Conservation (phyloP, 2,329 filamentous ascomycete species). For the Fusarium humuli region DNA sequence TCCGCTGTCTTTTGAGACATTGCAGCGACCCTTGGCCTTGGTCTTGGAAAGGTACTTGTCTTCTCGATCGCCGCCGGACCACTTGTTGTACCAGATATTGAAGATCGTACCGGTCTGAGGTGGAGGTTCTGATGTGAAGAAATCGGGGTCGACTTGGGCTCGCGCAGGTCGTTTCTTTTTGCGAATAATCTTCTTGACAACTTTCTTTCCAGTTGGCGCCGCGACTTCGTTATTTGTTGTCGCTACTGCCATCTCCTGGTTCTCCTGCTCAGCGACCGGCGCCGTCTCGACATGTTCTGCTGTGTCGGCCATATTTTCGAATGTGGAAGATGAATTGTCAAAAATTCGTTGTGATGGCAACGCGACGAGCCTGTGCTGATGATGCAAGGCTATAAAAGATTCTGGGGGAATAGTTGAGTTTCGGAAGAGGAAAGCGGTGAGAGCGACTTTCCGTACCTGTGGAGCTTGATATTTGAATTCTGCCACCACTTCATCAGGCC, state of each 20-base stretch:
- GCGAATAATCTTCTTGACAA: slow-evolving; percentile 87
- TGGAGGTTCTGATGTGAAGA: slow-evolving; percentile 84
- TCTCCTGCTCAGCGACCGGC: slow-evolving; percentile 44
- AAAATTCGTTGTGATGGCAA: slow-evolving; percentile 36
- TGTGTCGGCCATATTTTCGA: slow-evolving; percentile 49
- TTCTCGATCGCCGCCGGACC: slow-evolving; percentile 94
- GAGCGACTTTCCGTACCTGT: slow-evolving; percentile 20
- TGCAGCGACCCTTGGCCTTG: slow-evolving; percentile 86
- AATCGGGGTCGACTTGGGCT: slow-evolving; percentile 87
- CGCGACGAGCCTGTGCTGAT: slow-evolving; percentile 39
- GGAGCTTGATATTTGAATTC: slow-evolving; percentile 38
- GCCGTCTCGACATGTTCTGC: slow-evolving; percentile 45
- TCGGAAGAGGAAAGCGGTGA: slow-evolving; percentile 49
- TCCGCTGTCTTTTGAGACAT: slow-evolving; percentile 81
- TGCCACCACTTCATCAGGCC: slow-evolving; percentile 46
- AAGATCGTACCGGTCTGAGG: slow-evolving; percentile 95
- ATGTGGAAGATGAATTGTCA: slow-evolving; percentile 8
- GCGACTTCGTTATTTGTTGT: slow-evolving; percentile 59
- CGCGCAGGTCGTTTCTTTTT: slow-evolving; percentile 91
- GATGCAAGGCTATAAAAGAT: slow-evolving; percentile 47
- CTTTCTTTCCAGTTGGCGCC: slow-evolving; percentile 67
- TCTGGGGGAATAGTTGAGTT: slow-evolving; percentile 28
- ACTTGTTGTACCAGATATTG: slow-evolving; percentile 99
- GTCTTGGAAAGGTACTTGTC: slow-evolving; percentile 89
- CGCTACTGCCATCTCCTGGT: slow-evolving; percentile 51